Evolutionary conservation across 805 yeast species (phyloP).

Genomic region (Danielia oregonensis): DNA sequence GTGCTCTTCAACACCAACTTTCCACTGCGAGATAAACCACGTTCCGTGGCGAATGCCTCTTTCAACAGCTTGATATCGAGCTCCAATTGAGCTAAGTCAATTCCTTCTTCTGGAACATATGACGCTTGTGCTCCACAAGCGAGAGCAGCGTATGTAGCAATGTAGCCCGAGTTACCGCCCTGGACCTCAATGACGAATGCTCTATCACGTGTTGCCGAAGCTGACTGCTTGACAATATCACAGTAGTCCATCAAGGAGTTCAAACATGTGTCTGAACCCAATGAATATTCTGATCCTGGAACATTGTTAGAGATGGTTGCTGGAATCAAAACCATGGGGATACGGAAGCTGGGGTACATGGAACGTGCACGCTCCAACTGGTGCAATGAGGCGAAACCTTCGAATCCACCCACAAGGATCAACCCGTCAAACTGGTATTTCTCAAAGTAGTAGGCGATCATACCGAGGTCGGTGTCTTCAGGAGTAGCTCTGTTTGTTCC

Average conservation of each 20-base stretch:
- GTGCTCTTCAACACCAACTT: slow-evolving; percentile 65
- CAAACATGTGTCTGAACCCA: slow-evolving; percentile 74
- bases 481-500: slow-evolving; percentile 95
- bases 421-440: slow-evolving; percentile 68
- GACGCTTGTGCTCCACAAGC: slow-evolving; percentile 72
- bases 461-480: slow-evolving; percentile 57
- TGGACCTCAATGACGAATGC: slow-evolving; percentile 80
- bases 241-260: slow-evolving; percentile 69
- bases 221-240: slow-evolving; percentile 76
- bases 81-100: slow-evolving; percentile 55
- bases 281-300: slow-evolving; percentile 77
- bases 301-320: slow-evolving; percentile 79
- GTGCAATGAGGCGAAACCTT: slow-evolving; percentile 68
- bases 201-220: slow-evolving; percentile 73
- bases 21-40: slow-evolving; percentile 67
- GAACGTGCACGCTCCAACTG: slow-evolving; percentile 59
- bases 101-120: slow-evolving; percentile 72
- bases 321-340: slow-evolving; percentile 76
- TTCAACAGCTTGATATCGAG: slow-evolving; percentile 62
- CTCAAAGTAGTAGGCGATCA: slow-evolving; percentile 68
- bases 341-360: slow-evolving; percentile 66
- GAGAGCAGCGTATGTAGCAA: slow-evolving; percentile 66
- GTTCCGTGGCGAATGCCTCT: slow-evolving; percentile 54
- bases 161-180: slow-evolving; percentile 81
- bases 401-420: slow-evolving; percentile 77